These are phyloP conservation scores for Cutaneotrichosporon cutaneum DNA, from an alignment of 1,284 basidiomycete genomes.

Conservation along the genomic window DNA sequence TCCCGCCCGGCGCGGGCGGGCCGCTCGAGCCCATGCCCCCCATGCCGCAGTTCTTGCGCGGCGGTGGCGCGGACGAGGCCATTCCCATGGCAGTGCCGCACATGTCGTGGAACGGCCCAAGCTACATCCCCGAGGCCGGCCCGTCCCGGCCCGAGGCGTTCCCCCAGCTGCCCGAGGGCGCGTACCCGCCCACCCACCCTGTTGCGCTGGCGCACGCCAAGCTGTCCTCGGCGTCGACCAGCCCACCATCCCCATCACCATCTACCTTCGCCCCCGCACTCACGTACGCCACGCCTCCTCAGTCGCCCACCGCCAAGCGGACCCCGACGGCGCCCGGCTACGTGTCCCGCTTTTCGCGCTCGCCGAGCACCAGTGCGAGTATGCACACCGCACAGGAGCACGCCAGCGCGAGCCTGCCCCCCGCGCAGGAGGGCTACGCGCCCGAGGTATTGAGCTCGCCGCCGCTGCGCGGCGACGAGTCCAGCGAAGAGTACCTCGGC, in stretches of 20 bases:
- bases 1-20: not conserved
- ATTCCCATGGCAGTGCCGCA: not conserved
- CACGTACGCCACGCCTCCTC: not conserved
- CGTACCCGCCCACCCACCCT: not conserved
- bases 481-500: not conserved
- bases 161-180: slow-evolving; percentile 1
- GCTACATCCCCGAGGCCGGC: not conserved
- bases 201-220: slow-evolving; percentile 1
- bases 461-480: not conserved
- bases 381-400: not conserved
- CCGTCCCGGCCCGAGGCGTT: not conserved
- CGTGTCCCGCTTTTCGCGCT: not conserved
- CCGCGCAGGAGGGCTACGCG: not conserved
- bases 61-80: not conserved
- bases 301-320: not conserved
- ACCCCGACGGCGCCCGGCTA: not conserved
- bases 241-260: not conserved
- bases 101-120: not conserved
- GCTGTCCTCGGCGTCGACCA: not conserved
- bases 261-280: not conserved
- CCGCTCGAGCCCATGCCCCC: not conserved
- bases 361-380: not conserved
- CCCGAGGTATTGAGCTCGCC: not conserved
- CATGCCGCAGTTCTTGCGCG: not conserved
- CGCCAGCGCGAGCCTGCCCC: not conserved